Evolutionary conservation across 176 grass and related monocot genomes (phyloP), one percentile per base, ranked within the genome.

Genomic region (Chloris gayana): DNA sequence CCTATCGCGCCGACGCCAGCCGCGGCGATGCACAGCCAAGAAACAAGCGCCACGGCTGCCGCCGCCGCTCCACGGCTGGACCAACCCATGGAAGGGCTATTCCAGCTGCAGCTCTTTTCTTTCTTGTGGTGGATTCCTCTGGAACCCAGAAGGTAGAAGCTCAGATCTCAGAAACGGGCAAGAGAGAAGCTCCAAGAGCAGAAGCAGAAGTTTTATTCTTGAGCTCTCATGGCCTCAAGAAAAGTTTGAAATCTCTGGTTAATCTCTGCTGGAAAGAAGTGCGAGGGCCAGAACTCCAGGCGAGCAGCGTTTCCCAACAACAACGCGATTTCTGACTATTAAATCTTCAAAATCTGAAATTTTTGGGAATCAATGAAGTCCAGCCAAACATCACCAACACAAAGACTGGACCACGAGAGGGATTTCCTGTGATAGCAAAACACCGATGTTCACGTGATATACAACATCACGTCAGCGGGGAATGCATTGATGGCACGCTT

Each of bases 1-100:
- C 96, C 96, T 58, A 95, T 99, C 44, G 90, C 92, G 12, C 72
- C 84, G 30, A 93, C 92, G 37, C 83, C 57, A 10, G 41, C 47
- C 67, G 70, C 60, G 77, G 73, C 49, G 66, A 84, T 53, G 57
- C 78, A 89, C 75, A 89, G 53, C 86, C 83, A 93, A 59, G 22
- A 95, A 22, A 97, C 29, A 64, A 81, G 12, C 75, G 12, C 42
- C 57, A 9, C 47, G 13, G 31, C 86, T 45, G 15, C 65, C 75
- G 25, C 30, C 3, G 68, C 51, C 35, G 42, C 54, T 42, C 64
- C 87, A 58, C 64, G 33, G 64, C 64, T 3, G 21, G 57, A 27
- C 57, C 57, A 72, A 34, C 65, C 76, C 84, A 91, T 84, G 41
- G 74, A 53, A 14, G 34, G 68, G 7, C 57, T 78, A 46, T 1